Conservation (phyloP, 352 stramenopile species). For the Globisporangium cystogenes region DNA sequence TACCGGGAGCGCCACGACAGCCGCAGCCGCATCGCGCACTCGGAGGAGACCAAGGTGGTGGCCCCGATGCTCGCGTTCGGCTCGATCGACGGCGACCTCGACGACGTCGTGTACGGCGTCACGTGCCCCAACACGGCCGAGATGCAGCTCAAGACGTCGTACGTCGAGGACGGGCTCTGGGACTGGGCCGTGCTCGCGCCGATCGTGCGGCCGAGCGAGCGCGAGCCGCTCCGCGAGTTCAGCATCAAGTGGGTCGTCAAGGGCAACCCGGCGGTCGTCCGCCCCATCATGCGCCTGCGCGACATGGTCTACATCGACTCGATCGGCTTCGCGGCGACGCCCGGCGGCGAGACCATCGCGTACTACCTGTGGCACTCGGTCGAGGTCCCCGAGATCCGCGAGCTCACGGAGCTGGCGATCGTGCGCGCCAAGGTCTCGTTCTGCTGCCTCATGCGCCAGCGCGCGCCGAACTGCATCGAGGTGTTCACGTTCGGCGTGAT, state of each 20-base stretch:
- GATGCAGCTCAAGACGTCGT: conserved; percentile 47
- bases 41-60: neutral
- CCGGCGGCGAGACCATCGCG: neutral
- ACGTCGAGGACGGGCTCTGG: conserved; percentile 39
- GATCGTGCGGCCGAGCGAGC: conserved; percentile 23
- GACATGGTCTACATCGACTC: conserved; percentile 58
- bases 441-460: conserved; percentile 42
- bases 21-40: neutral
- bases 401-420: conserved; percentile 24
- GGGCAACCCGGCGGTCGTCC: conserved; percentile 25
- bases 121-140: conserved; percentile 35
- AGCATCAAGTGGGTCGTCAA: conserved; percentile 51
- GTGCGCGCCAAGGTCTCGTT: conserved; percentile 48
- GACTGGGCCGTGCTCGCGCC: conserved; percentile 34
- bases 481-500: conserved; percentile 23
- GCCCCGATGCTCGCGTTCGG: conserved; percentile 7
- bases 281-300: conserved; percentile 36
- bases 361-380: conserved; percentile 45
- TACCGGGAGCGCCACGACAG: neutral
- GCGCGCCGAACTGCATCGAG: conserved; percentile 33
- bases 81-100: conserved; percentile 22
- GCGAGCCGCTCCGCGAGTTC: conserved; percentile 31
- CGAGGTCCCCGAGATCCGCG: conserved; percentile 36
- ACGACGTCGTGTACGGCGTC: conserved; percentile 52
- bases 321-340: neutral